These are phyloP conservation scores for Ottelia alismoides DNA, from an alignment of 106 monocot species.

Conservation along the genomic window DNA sequence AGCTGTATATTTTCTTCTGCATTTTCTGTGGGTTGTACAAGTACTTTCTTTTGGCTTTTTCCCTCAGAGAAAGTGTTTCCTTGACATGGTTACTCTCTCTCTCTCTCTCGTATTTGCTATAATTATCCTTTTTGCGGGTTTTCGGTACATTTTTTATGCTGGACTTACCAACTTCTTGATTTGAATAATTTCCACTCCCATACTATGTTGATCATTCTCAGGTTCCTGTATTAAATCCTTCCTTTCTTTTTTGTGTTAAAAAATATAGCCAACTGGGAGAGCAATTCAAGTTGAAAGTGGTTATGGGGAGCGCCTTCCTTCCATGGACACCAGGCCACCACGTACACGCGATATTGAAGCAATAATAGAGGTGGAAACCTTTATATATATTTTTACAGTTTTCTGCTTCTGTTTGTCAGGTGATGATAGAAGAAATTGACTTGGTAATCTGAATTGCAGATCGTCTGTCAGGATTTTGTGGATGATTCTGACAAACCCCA, in stretches of 20 bases:
- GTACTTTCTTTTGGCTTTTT: too few species aligned
- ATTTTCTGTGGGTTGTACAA: too few species aligned
- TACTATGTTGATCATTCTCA: too few species aligned
- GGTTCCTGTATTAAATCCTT: too few species aligned
- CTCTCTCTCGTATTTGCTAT: too few species aligned
- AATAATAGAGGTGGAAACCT: constrained; percentile 91
- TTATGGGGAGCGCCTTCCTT: constrained; percentile 71
- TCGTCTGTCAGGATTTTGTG: constrained; percentile 38
- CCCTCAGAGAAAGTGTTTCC: too few species aligned
- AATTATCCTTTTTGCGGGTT: not conserved
- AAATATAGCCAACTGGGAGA: constrained; percentile 61
- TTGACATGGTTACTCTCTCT: too few species aligned
- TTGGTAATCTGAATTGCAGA: constrained; percentile 20
- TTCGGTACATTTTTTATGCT: not conserved
- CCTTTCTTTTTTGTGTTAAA: too few species aligned
- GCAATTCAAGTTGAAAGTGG: constrained; percentile 87
- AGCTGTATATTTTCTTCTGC: not conserved
- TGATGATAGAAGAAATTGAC: not conserved
- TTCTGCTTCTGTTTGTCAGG: not conserved
- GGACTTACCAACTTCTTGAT: not conserved
- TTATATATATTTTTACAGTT: too few species aligned
- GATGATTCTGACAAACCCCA: constrained; percentile 27
- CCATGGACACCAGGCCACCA: constrained; percentile 76
- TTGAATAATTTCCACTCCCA: not conserved
- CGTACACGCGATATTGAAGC: constrained; percentile 70